These are phyloP conservation scores for Boletales sp. DNA, from an alignment of 768 basidiomycete genomes.

Conservation along the genomic window DNA sequence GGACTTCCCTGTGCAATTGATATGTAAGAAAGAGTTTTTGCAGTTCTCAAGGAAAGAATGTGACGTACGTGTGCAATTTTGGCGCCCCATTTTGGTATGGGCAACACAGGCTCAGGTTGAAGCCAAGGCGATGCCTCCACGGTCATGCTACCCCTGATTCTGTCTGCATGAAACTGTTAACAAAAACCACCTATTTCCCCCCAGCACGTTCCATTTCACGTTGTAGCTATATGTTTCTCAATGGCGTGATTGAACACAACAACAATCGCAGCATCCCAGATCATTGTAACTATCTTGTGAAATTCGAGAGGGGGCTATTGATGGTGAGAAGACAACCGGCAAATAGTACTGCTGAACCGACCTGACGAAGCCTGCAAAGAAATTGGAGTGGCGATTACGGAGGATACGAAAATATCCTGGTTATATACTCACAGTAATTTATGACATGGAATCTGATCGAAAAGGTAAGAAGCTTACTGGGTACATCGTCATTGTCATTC, in stretches of 20 bases:
- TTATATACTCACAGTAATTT: no score
- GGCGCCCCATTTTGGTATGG: not conserved
- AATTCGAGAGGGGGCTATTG: constrained; percentile 1
- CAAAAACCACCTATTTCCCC: constrained; percentile 7
- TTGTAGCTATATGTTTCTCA: not conserved
- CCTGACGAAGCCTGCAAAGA: no score
- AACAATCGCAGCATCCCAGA: constrained; percentile 18
- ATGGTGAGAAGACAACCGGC: no score
- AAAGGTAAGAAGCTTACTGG: no score
- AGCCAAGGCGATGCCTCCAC: not conserved
- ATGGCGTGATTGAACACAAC: not conserved
- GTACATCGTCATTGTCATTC: no score
- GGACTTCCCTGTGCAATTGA: no score
- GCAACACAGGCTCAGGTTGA: not conserved
- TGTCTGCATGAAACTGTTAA: constrained; percentile 1
- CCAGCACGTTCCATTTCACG: constrained; percentile 20
- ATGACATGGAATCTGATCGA: no score
- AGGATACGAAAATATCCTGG: no score
- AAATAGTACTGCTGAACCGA: no score
- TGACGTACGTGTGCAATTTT: not conserved
- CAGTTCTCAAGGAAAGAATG: not conserved
- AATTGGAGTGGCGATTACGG: no score
- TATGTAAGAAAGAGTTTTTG: no score
- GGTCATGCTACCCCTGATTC: constrained; percentile 8
- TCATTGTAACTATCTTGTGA: constrained; percentile 10